These are phyloP conservation scores for Saccharomycopsis hybrid DNA, from an alignment of 1,139 yeast genomes.

Conservation along the genomic window DNA sequence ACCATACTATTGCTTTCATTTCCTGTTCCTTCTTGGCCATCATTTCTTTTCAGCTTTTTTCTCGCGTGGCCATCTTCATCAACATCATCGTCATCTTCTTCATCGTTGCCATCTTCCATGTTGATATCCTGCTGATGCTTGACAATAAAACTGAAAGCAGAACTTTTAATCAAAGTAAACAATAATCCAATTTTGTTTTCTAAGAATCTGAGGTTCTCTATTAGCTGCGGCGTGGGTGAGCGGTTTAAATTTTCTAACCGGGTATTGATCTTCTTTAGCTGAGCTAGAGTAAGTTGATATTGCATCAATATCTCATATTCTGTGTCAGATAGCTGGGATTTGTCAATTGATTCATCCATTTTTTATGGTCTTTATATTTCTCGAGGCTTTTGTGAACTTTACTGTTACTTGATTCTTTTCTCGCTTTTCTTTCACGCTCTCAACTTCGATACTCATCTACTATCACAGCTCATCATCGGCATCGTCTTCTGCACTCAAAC, in stretches of 20 bases:
- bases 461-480: too few relatives aligned
- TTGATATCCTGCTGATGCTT: slow-evolving; percentile 21
- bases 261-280: slow-evolving; percentile 11
- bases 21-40: too few relatives aligned
- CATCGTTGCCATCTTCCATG: slow-evolving; percentile 11
- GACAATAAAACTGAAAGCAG: slow-evolving; percentile 20
- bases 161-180: slow-evolving; percentile 17
- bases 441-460: too few relatives aligned
- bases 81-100: background rate
- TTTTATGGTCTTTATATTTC: too few relatives aligned
- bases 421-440: too few relatives aligned
- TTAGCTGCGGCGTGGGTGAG: slow-evolving; percentile 13
- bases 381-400: too few relatives aligned
- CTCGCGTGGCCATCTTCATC: too few relatives aligned
- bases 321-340: slow-evolving; percentile 12
- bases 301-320: slow-evolving; percentile 13
- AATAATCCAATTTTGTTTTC: slow-evolving; percentile 20
- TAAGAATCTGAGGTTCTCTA: slow-evolving; percentile 16
- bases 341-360: slow-evolving; percentile 13
- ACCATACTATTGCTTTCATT: background rate
- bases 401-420: too few relatives aligned
- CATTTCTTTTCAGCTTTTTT: too few relatives aligned
- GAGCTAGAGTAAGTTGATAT: slow-evolving; percentile 9
- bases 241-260: slow-evolving; percentile 8
- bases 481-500: too few relatives aligned